Conservation (phyloP, 108 stramenopile species). For the Discostella stelligeroides region DNA sequence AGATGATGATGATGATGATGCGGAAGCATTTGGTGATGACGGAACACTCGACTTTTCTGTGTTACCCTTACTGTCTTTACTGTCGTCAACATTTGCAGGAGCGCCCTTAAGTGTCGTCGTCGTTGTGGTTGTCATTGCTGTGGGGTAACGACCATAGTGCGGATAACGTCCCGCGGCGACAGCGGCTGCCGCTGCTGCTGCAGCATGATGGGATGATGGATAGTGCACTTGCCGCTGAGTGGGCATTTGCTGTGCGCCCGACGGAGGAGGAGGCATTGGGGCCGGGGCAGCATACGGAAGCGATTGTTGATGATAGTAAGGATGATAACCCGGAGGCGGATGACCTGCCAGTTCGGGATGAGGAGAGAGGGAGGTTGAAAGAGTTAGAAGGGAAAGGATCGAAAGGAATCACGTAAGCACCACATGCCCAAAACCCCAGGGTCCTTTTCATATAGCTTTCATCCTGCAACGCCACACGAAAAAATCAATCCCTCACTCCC, state of each 20-base stretch:
- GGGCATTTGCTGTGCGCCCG: neutral
- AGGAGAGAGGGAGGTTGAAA: too few species aligned
- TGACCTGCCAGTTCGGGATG: slow-evolving; percentile 2
- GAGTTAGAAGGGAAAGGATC: too few species aligned
- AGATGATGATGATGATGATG: neutral
- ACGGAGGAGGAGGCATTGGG: slow-evolving; percentile 12
- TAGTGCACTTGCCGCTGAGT: slow-evolving; percentile 6
- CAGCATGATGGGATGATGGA: neutral
- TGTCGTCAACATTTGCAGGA: slow-evolving; percentile 1
- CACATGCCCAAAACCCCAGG: too few species aligned
- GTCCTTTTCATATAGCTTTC: too few species aligned
- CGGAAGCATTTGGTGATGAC: neutral
- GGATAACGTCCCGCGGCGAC: too few species aligned
- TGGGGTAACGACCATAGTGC: neutral
- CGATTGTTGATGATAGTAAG: slow-evolving; percentile 10
- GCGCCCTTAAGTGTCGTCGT: neutral
- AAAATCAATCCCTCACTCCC: too few species aligned
- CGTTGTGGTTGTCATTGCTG: neutral
- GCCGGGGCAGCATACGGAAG: slow-evolving; percentile 8
- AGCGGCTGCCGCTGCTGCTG: too few species aligned
- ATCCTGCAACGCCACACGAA: too few species aligned
- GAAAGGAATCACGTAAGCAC: too few species aligned
- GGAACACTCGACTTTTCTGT: neutral
- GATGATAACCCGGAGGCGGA: slow-evolving; percentile 12
- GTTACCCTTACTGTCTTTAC: too few species aligned